These are phyloP conservation scores for Pinus albicaulis DNA, from an alignment of 75 land plant species.

Conservation along the genomic window DNA sequence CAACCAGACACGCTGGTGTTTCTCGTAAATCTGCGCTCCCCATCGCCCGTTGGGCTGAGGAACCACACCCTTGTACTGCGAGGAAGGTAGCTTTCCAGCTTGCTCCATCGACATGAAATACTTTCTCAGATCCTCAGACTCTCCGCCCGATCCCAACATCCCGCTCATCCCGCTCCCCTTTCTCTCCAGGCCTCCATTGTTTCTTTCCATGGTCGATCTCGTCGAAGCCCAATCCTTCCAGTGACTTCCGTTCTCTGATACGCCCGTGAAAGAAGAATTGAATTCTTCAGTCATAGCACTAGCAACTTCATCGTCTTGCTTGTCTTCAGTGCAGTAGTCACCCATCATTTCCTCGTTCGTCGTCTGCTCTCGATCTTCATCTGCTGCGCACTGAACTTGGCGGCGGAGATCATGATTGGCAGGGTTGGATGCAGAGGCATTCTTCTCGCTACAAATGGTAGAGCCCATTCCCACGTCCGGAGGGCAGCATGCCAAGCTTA, in stretches of 20 bases:
- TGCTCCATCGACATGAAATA: background rate
- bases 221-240: background rate
- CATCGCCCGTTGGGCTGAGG: conserved; percentile 87
- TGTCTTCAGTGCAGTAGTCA: too few relatives aligned
- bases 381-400: too few relatives aligned
- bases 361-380: too few relatives aligned
- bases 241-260: too few relatives aligned
- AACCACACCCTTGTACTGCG: conserved; percentile 54
- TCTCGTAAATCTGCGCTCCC: conserved; percentile 94
- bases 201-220: background rate
- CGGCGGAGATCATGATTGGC: too few relatives aligned
- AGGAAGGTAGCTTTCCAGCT: conserved; percentile 8
- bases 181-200: background rate
- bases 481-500: too few relatives aligned
- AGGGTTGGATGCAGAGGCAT: too few relatives aligned
- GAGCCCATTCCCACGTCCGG: too few relatives aligned
- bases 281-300: background rate
- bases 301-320: background rate
- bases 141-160: background rate
- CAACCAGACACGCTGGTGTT: conserved; percentile 66
- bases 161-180: background rate
- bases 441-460: too few relatives aligned
- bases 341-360: too few relatives aligned
- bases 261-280: background rate
- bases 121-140: conserved; percentile 5